Percentiles rank a stretch among this genome's conserved stretches.
Evolutionary conservation across 2,329 filamentous ascomycete species (phyloP).

Genomic region (Cordyceps farinosa): DNA sequence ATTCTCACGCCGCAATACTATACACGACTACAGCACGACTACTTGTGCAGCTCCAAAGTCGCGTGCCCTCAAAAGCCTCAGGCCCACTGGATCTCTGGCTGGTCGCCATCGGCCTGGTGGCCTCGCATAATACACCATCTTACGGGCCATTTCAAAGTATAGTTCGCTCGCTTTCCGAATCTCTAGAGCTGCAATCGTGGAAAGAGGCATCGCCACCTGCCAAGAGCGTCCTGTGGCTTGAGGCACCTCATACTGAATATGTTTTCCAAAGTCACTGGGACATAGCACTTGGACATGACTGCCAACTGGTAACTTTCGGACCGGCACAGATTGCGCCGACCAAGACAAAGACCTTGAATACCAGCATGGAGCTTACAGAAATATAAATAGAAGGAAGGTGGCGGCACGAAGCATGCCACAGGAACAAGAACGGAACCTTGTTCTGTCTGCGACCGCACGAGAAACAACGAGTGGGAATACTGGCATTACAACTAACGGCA

Average conservation of each 20-base stretch:
- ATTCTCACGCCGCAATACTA: not conserved
- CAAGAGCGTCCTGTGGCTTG: slow-evolving; percentile 11
- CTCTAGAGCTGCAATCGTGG: not conserved
- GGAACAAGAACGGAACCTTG: not conserved
- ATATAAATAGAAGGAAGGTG: not conserved
- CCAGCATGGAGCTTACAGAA: not conserved
- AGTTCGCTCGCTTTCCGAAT: not conserved
- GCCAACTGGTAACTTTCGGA: slow-evolving; percentile 2
- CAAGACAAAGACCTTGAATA: not conserved
- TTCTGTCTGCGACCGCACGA: not conserved
- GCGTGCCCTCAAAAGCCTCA: not conserved
- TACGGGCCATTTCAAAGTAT: not conserved
- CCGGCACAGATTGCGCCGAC: slow-evolving; percentile 7
- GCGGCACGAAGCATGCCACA: not conserved
- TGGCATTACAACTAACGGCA: not conserved
- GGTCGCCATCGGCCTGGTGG: slow-evolving; percentile 8
- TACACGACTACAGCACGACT: not conserved
- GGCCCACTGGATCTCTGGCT: not conserved
- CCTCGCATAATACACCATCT: slow-evolving; percentile 5
- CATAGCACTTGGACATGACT: slow-evolving; percentile 3
- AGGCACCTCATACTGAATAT: not conserved
- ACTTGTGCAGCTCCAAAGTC: not conserved
- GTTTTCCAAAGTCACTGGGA: slow-evolving; percentile 17
- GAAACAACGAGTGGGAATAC: too few species aligned
- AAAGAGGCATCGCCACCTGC: not conserved